Conservation (phyloP, 2,329 filamentous ascomycete genomes). For the Aspergillus fumigatiaffinis region DNA sequence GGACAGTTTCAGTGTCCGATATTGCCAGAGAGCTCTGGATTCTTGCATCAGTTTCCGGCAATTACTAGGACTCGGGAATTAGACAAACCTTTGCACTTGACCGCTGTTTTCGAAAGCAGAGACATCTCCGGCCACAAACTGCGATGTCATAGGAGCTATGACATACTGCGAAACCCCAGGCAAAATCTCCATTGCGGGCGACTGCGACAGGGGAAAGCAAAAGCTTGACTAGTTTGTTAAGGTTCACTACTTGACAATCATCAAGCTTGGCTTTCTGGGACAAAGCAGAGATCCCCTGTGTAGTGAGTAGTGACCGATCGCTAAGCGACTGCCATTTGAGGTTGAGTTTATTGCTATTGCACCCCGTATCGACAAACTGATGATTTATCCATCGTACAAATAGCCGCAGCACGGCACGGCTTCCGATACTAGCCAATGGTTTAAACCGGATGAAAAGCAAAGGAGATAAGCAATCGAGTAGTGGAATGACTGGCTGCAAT, state of each 20-base stretch:
- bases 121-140: not conserved
- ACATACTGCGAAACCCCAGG: conserved; percentile 1
- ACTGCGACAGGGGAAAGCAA: not conserved
- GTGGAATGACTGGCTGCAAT: not conserved
- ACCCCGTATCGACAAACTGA: not conserved
- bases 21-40: conserved; percentile 18
- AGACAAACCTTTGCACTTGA: conserved; percentile 2
- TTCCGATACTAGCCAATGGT: not conserved
- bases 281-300: not conserved
- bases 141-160: conserved; percentile 1
- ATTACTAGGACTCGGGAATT: not conserved
- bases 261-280: not conserved
- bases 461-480: too few relatives aligned
- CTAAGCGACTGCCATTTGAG: not conserved
- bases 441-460: not conserved
- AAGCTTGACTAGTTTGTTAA: not conserved
- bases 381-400: not conserved
- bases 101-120: not conserved
- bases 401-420: not conserved
- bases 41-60: not conserved
- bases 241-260: not conserved
- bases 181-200: conserved; percentile 1
- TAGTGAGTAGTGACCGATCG: not conserved
- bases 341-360: not conserved
- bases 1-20: conserved; percentile 18